Evolutionary conservation across 2,329 filamentous ascomycete genomes (phyloP).

Genomic region (Claviceps sp.): DNA sequence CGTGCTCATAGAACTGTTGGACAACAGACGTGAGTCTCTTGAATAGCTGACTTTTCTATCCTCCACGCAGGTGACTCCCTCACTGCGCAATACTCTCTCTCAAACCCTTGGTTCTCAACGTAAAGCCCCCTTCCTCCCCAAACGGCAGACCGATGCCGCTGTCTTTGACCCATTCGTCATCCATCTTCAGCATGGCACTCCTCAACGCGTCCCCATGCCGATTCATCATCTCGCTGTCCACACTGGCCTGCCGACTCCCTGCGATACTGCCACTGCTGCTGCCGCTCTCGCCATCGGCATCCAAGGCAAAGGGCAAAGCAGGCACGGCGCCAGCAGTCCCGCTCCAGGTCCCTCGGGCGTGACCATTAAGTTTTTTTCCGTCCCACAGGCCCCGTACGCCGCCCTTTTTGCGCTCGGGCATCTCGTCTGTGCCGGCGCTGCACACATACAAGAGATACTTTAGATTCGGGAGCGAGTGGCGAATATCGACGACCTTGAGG

Average conservation of each 20-base stretch:
- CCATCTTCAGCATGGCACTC: constrained; percentile 18
- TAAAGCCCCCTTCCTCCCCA: constrained; percentile 31
- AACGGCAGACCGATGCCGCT: constrained; percentile 29
- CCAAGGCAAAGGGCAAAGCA: not conserved
- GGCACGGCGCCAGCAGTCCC: constrained; percentile 9
- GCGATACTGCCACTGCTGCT: constrained; percentile 20
- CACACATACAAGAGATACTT: constrained; percentile 87
- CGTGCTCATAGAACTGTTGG: no score
- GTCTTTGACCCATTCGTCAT: constrained; percentile 7
- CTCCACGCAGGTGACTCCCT: not conserved
- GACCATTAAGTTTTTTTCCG: constrained; percentile 30
- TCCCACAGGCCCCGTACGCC: constrained; percentile 46
- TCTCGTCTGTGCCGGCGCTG: constrained; percentile 57
- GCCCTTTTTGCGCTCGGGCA: constrained; percentile 47
- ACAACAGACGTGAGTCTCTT: no score
- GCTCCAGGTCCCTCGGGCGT: constrained; percentile 12
- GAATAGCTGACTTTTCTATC: no score
- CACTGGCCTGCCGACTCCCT: constrained; percentile 28
- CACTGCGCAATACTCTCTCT: constrained; percentile 27
- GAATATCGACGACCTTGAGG: constrained; percentile 72
- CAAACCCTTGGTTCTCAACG: constrained; percentile 41
- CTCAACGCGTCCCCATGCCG: constrained; percentile 25
- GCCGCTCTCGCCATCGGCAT: constrained; percentile 23
- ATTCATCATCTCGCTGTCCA: constrained; percentile 27
- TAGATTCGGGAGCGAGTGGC: constrained; percentile 83